phyloP scores from a whole-genome alignment of 2,329 filamentous ascomycete species.

The Lachnellula subtilissima region DNA sequence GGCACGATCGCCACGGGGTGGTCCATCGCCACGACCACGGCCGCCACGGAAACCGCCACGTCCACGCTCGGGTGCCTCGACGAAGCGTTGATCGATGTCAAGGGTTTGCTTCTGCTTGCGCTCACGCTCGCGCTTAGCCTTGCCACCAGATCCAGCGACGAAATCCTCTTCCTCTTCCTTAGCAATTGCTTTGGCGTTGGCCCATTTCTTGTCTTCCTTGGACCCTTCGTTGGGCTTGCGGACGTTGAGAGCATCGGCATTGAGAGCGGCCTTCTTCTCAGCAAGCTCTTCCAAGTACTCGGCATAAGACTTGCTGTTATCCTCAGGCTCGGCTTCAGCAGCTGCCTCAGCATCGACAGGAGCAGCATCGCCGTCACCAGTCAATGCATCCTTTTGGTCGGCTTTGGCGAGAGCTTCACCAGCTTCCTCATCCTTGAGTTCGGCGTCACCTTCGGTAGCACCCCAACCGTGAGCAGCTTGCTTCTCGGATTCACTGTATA shows the following conservation, averaged over 20 bases:
- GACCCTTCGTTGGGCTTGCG: conserved; percentile 91
- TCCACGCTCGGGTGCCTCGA: conserved; percentile 63
- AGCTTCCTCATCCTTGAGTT: conserved; percentile 86
- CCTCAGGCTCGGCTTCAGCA: conserved; percentile 47
- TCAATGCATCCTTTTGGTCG: conserved; percentile 69
- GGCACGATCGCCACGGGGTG: conserved; percentile 47
- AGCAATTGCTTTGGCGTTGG: conserved; percentile 66
- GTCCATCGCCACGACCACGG: conserved; percentile 46
- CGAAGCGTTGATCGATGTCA: conserved; percentile 80
- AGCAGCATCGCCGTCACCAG: conserved; percentile 46
- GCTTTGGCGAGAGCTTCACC: conserved; percentile 82
- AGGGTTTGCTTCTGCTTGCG: conserved; percentile 87
- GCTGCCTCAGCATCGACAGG: conserved; percentile 33
- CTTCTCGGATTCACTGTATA: conserved; percentile 70
- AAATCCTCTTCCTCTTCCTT: conserved; percentile 68
- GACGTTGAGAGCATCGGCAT: conserved; percentile 59
- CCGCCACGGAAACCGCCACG: conserved; percentile 41
- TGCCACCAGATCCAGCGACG: conserved; percentile 68
- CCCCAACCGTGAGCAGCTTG: conserved; percentile 89
- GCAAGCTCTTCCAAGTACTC: conserved; percentile 78
- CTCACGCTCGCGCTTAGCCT: conserved; percentile 80
- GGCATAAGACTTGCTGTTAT: conserved; percentile 85
- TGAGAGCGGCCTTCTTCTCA: conserved; percentile 71
- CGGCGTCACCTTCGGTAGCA: conserved; percentile 71
- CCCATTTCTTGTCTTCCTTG: conserved; percentile 90